phyloP scores from a whole-genome alignment of 257 asterid genomes.

The Eucommia ulmoides region DNA sequence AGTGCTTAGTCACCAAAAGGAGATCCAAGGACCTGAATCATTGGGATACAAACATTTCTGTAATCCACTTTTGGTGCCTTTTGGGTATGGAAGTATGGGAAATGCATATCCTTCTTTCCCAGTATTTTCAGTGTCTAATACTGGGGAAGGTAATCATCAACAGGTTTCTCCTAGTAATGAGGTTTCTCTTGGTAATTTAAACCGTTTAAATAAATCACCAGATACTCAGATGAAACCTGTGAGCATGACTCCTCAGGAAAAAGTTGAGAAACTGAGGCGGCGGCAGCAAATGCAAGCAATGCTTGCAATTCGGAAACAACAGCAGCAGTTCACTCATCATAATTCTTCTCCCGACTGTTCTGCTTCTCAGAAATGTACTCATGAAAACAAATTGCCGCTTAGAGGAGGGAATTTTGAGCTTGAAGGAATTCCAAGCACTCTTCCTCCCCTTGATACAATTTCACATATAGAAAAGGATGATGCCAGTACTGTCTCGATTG shows the following conservation, averaged over 20 bases:
- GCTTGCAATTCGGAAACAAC: slow-evolving; percentile 82
- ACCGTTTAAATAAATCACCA: slow-evolving; percentile 17
- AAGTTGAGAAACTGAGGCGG: slow-evolving; percentile 74
- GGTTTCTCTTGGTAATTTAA: slow-evolving; percentile 27
- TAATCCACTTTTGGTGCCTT: slow-evolving; percentile 31
- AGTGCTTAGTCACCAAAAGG: slow-evolving; percentile 23
- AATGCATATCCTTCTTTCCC: slow-evolving; percentile 31
- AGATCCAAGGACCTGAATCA: slow-evolving; percentile 27
- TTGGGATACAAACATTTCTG: slow-evolving; percentile 31
- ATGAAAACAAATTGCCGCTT: background rate
- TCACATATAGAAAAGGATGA: slow-evolving; percentile 49
- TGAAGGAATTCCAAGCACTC: slow-evolving; percentile 25
- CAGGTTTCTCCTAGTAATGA: slow-evolving; percentile 24
- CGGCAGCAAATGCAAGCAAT: slow-evolving; percentile 88
- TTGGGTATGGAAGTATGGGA: slow-evolving; percentile 32
- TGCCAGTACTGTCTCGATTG: slow-evolving; percentile 24
- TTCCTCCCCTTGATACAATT: slow-evolving; percentile 36
- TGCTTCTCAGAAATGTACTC: background rate
- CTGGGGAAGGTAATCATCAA: slow-evolving; percentile 18
- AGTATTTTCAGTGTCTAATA: slow-evolving; percentile 15
- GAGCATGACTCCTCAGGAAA: slow-evolving; percentile 80
- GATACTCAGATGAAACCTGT: slow-evolving; percentile 27
- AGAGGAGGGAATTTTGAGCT: slow-evolving; percentile 36
- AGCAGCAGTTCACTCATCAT: slow-evolving; percentile 56
- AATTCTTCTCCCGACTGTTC: slow-evolving; percentile 28